Percentiles rank a stretch among this genome's conserved stretches.
phyloP scores from a whole-genome alignment of 257 asterid genomes.

The Petunia secreta region DNA sequence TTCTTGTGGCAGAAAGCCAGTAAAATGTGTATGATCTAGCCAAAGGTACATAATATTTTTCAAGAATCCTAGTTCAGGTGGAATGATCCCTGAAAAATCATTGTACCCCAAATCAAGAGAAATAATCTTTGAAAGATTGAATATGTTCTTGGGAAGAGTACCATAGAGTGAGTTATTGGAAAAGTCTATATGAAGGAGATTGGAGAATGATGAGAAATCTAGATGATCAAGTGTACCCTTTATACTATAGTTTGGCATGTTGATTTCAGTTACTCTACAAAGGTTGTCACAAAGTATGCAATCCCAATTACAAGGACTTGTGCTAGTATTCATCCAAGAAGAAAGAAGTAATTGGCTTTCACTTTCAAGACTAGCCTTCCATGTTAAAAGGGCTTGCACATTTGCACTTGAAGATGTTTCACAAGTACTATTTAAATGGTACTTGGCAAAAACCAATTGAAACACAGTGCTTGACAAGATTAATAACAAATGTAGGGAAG shows the following conservation, averaged over 20 bases:
- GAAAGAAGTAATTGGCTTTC: not conserved
- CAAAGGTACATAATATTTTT: not conserved
- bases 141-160: slow-evolving; percentile 18
- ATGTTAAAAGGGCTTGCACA: not conserved
- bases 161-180: slow-evolving; percentile 28
- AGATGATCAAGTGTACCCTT: not conserved
- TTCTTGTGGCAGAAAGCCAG: not conserved
- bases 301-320: slow-evolving; percentile 13
- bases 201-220: slow-evolving; percentile 28
- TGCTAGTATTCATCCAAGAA: not conserved
- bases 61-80: slow-evolving; percentile 11
- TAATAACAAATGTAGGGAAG: not conserved
- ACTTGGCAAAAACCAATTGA: not conserved
- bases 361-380: slow-evolving; percentile 22
- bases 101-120: slow-evolving; percentile 22
- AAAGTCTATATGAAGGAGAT: slow-evolving; percentile 11
- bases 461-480: not conserved
- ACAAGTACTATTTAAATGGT: not conserved
- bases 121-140: slow-evolving; percentile 25
- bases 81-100: slow-evolving; percentile 26
- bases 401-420: not conserved
- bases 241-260: not conserved
- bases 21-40: not conserved
- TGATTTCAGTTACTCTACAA: not conserved
- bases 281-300: not conserved